phyloP scores from a whole-genome alignment of 2,329 filamentous ascomycete genomes.

The Alternaria ethzedia region DNA sequence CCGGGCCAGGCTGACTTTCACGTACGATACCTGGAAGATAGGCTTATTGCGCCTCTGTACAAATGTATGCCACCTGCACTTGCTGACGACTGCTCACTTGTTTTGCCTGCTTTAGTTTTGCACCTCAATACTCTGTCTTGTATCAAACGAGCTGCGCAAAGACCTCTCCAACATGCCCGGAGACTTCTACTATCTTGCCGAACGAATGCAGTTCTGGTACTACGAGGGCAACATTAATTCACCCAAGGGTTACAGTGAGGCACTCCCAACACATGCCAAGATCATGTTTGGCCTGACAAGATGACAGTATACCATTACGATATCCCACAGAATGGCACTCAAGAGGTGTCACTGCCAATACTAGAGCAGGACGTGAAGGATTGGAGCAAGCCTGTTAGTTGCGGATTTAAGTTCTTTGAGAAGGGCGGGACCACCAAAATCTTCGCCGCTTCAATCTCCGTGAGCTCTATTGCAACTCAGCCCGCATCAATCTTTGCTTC shows the following conservation, averaged over 20 bases:
- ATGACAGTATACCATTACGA: neutral
- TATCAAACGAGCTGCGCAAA: neutral
- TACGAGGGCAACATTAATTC: no score
- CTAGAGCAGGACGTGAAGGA: neutral
- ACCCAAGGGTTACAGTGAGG: no score
- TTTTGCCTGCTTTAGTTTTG: neutral
- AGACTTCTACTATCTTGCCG: neutral
- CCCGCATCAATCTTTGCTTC: neutral
- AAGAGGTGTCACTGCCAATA: neutral
- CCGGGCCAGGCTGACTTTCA: fast-evolving
- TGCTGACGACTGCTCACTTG: neutral
- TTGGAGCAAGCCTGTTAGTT: neutral
- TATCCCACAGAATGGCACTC: neutral
- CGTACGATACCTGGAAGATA: fast-evolving
- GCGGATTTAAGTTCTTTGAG: neutral
- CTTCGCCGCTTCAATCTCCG: neutral
- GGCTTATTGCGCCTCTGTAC: neutral
- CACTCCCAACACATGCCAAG: neutral
- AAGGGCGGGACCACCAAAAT: neutral
- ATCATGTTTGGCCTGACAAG: neutral
- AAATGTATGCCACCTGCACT: neutral
- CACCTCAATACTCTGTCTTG: neutral
- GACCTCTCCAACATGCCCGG: neutral
- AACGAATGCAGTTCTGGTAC: neutral
- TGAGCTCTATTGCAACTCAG: neutral